phyloP scores from a whole-genome alignment of 495 filamentous ascomycete species.

The Tuber melanosporum region DNA sequence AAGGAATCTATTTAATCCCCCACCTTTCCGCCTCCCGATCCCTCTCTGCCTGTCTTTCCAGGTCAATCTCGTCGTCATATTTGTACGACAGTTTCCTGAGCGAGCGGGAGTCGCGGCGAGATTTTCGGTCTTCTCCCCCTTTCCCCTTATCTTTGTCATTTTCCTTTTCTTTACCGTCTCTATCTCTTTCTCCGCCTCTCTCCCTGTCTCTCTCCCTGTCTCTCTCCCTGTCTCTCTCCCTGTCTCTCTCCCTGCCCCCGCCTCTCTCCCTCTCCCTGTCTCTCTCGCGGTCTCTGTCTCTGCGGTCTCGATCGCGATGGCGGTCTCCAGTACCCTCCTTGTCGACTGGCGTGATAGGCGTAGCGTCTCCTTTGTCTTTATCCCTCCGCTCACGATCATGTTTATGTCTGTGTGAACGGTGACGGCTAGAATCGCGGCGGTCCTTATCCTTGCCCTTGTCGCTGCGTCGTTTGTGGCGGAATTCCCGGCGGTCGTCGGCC shows the following conservation, averaged over 20 bases:
- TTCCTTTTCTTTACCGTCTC: slow-evolving; percentile 21
- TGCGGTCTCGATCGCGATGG: not conserved
- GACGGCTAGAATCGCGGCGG: slow-evolving; percentile 31
- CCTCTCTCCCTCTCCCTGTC: slow-evolving; percentile 22
- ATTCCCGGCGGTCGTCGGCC: slow-evolving; percentile 24
- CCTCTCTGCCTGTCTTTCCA: slow-evolving; percentile 40
- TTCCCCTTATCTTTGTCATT: slow-evolving; percentile 23
- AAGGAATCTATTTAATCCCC: slow-evolving; percentile 20
- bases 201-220: slow-evolving; percentile 26
- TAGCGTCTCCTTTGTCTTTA: slow-evolving; percentile 33
- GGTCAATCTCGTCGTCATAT: slow-evolving; percentile 41
- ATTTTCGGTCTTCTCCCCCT: slow-evolving; percentile 27
- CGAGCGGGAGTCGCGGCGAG: slow-evolving; percentile 30
- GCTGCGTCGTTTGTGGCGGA: slow-evolving; percentile 25
- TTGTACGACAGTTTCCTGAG: slow-evolving; percentile 39
- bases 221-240: slow-evolving; percentile 26
- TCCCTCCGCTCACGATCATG: slow-evolving; percentile 29
- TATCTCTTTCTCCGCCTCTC: slow-evolving; percentile 15
- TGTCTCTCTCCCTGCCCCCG: slow-evolving; percentile 14
- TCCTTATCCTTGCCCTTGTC: slow-evolving; percentile 7
- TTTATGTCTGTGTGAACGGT: slow-evolving; percentile 36
- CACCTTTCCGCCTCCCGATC: slow-evolving; percentile 42
- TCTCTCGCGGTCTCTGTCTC: slow-evolving; percentile 30
- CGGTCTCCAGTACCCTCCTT: not conserved
- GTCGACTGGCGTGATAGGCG: slow-evolving; percentile 16